A percentile compares a stretch with the other conserved stretches of the same genome.
Conservation (phyloP, 1,139 yeast genomes). For the Nakaseomyces uthaithaninus region DNA sequence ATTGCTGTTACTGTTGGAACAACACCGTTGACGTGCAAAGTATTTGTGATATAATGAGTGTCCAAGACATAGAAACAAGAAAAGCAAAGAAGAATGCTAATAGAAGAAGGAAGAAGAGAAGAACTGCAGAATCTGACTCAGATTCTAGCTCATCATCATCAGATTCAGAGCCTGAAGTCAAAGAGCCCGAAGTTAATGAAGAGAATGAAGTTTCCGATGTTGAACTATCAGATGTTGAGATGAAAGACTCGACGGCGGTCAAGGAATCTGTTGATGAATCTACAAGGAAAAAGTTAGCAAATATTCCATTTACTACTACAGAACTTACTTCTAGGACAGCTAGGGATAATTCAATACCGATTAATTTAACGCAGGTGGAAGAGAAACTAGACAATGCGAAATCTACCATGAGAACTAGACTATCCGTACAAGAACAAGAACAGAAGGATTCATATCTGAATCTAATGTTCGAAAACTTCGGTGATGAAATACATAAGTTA, state of each 20-base stretch:
- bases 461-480: slow-evolving; percentile 51
- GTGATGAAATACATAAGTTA: slow-evolving; percentile 54
- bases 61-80: slow-evolving; percentile 16
- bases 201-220: slow-evolving; percentile 19
- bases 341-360: slow-evolving; percentile 15
- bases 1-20: no score
- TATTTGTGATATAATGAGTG: no score
- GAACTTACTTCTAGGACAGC: slow-evolving; percentile 23
- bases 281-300: slow-evolving; percentile 19
- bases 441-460: slow-evolving; percentile 47
- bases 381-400: slow-evolving; percentile 18
- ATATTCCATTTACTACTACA: slow-evolving; percentile 27
- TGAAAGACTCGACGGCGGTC: slow-evolving; percentile 12
- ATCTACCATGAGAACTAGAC: slow-evolving; percentile 11
- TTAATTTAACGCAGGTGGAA: slow-evolving; percentile 17
- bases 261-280: slow-evolving; percentile 13
- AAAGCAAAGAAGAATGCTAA: slow-evolving; percentile 19
- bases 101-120: slow-evolving; percentile 65
- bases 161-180: slow-evolving; percentile 23
- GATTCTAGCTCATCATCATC: slow-evolving; percentile 36
- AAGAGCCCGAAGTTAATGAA: slow-evolving; percentile 16
- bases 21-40: no score
- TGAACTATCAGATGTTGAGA: slow-evolving; percentile 39
- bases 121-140: slow-evolving; percentile 56
- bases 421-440: slow-evolving; percentile 20